Percentiles rank a stretch among this genome's conserved stretches.
Conservation (phyloP, 2,329 filamentous ascomycete genomes). For the Fusarium succisae region DNA sequence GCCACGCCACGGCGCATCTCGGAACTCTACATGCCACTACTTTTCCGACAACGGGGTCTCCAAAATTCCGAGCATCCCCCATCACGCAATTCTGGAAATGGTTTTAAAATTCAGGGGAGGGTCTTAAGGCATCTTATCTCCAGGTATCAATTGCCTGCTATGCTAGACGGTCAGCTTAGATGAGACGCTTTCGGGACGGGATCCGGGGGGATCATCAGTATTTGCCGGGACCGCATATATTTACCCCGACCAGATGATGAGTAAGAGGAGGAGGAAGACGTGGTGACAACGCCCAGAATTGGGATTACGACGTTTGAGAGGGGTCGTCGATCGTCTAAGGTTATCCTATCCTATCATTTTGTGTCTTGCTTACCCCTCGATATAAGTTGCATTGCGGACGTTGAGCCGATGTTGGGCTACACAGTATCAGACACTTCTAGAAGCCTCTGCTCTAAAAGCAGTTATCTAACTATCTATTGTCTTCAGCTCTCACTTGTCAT, state of each 20-base stretch:
- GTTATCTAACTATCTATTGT: neutral
- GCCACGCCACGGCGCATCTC: neutral
- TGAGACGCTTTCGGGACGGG: slow-evolving; percentile 11
- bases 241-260: slow-evolving; percentile 35
- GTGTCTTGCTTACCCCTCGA: slow-evolving; percentile 9
- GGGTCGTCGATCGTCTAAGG: neutral
- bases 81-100: neutral
- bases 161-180: neutral
- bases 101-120: neutral
- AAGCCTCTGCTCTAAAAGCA: neutral
- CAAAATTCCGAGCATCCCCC: neutral
- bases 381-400: neutral
- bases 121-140: neutral
- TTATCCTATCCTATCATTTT: neutral
- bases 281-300: neutral
- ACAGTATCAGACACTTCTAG: neutral
- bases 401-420: neutral
- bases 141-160: neutral
- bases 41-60: neutral
- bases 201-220: slow-evolving; percentile 9
- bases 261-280: neutral
- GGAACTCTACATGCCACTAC: neutral
- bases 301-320: neutral
- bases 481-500: neutral
- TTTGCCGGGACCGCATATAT: slow-evolving; percentile 4